These are phyloP conservation scores for Byssothecium circinans DNA, from an alignment of 2,329 filamentous ascomycete species.

Conservation along the genomic window DNA sequence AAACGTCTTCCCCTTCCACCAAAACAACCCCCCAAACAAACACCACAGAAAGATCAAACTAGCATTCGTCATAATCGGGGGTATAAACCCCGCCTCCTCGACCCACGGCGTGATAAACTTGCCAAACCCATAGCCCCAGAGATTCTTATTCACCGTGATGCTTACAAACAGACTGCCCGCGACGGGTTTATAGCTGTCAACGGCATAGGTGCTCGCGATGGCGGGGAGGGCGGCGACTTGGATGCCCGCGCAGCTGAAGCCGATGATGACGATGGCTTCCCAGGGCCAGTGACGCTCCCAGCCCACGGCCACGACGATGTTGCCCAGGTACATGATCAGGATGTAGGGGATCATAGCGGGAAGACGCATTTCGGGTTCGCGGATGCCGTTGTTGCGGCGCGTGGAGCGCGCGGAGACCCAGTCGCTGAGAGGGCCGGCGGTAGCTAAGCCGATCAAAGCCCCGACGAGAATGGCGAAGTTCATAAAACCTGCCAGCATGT, in stretches of 20 bases:
- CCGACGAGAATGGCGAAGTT: conserved; percentile 61
- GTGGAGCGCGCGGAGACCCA: conserved; percentile 60
- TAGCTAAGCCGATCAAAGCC: conserved; percentile 56
- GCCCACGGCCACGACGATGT: conserved; percentile 58
- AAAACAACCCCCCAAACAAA: conserved; percentile 58
- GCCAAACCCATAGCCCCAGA: conserved; percentile 64
- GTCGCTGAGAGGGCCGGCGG: conserved; percentile 59
- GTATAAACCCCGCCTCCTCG: conserved; percentile 53
- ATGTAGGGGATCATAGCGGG: conserved; percentile 61
- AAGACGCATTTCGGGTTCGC: conserved; percentile 62
- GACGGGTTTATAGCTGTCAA: conserved; percentile 67
- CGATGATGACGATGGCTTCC: conserved; percentile 60
- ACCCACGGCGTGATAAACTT: conserved; percentile 60
- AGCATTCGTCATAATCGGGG: conserved; percentile 64
- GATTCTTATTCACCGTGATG: conserved; percentile 65
- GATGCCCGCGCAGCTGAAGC: conserved; percentile 59
- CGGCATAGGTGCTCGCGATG: conserved; percentile 61
- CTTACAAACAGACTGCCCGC: conserved; percentile 62
- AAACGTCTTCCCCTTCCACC: conserved; percentile 61
- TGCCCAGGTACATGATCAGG: conserved; percentile 59
- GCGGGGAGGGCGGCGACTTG: conserved; percentile 63
- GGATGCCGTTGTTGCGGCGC: conserved; percentile 55
- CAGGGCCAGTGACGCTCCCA: conserved; percentile 58
- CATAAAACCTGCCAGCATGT: conserved; percentile 47
- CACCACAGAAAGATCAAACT: conserved; percentile 57